Evolutionary conservation across 2,329 filamentous ascomycete genomes (phyloP).

Genomic region (Penicillium fuscoglaucum): DNA sequence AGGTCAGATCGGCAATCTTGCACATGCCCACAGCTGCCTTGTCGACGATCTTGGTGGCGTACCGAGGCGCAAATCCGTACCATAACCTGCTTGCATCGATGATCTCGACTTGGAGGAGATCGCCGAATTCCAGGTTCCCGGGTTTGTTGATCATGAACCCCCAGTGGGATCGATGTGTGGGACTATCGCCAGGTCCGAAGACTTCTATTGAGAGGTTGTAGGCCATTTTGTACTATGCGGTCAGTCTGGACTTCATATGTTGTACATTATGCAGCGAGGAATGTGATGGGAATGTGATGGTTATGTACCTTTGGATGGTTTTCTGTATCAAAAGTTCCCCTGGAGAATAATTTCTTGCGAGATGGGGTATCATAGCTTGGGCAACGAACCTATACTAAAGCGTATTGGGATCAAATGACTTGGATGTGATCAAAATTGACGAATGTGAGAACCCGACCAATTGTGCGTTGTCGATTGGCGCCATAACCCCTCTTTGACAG

Average conservation of each 20-base stretch:
- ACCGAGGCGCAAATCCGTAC: slow-evolving; percentile 26
- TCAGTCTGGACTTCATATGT: background rate
- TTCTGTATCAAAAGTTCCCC: background rate
- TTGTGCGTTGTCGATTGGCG: slow-evolving; percentile 6
- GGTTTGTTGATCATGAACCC: slow-evolving; percentile 26
- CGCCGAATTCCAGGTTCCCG: slow-evolving; percentile 18
- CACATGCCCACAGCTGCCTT: slow-evolving; percentile 26
- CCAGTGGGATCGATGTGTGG: slow-evolving; percentile 28
- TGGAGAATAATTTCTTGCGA: background rate
- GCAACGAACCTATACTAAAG: background rate
- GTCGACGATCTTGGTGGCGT: slow-evolving; percentile 23
- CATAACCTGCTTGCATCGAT: slow-evolving; percentile 25
- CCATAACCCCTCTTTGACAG: background rate
- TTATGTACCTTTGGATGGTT: background rate
- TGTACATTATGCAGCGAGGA: background rate
- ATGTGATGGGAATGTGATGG: background rate
- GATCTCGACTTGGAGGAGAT: slow-evolving; percentile 30
- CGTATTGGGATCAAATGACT: slow-evolving; percentile 3
- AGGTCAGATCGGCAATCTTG: slow-evolving; percentile 19
- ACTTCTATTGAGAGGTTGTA: slow-evolving; percentile 27
- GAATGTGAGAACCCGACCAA: background rate
- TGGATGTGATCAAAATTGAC: slow-evolving; percentile 1
- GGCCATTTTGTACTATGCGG: slow-evolving; percentile 5
- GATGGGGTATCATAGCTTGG: background rate
- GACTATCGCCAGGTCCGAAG: slow-evolving; percentile 25